These are phyloP conservation scores for Carex pumila DNA, from an alignment of 176 grass and related monocot species.

Conservation along the genomic window DNA sequence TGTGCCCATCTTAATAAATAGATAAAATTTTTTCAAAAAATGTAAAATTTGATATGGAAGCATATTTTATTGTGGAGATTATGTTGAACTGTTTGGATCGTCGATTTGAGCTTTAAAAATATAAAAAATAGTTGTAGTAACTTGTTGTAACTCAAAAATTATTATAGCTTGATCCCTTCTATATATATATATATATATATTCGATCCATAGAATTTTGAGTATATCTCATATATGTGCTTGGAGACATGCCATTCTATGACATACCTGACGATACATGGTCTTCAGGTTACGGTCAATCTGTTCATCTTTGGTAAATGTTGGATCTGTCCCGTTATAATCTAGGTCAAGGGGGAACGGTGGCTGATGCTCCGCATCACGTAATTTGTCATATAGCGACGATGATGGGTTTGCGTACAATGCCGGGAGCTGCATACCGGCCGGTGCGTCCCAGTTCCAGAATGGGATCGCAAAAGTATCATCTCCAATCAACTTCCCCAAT, in stretches of 20 bases:
- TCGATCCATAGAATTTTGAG: neutral
- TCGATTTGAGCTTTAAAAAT: no score
- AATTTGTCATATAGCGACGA: constrained; percentile 43
- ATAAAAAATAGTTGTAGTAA: no score
- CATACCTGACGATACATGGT: constrained; percentile 71
- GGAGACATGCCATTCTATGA: neutral
- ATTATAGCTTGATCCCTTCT: no score
- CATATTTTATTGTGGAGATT: no score
- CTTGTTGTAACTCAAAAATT: no score
- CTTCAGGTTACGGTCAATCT: constrained; percentile 42
- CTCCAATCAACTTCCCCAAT: constrained; percentile 63
- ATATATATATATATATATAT: neutral
- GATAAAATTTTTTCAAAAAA: no score
- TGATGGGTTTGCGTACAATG: constrained; percentile 30
- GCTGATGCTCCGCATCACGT: constrained; percentile 41
- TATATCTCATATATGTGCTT: neutral
- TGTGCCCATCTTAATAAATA: no score
- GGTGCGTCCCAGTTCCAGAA: constrained; percentile 95
- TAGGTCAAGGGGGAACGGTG: constrained; percentile 37
- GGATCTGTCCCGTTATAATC: constrained; percentile 31
- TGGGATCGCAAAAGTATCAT: constrained; percentile 59
- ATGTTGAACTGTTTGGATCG: no score
- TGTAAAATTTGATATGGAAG: no score
- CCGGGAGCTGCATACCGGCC: constrained; percentile 41
- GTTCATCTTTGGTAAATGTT: constrained; percentile 10